Evolutionary conservation across 768 basidiomycete species (phyloP).

Genomic region (Mycena albidolilacea): DNA sequence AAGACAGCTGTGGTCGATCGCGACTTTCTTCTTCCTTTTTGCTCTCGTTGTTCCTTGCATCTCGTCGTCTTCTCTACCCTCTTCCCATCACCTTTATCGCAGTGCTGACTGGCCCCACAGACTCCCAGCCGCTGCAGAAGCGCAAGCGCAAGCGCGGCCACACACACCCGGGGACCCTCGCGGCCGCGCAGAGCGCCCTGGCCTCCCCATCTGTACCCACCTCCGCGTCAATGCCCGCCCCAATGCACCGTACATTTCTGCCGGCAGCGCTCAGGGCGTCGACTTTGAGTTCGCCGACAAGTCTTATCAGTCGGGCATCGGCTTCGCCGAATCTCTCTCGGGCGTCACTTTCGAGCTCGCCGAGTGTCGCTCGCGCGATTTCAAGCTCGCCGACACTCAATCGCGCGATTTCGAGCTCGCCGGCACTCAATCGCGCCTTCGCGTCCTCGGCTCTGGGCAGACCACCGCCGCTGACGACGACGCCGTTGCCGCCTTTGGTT

Average conservation of each 20-base stretch:
- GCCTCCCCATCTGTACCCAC: background rate
- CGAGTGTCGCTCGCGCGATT: background rate
- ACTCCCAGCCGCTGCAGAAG: background rate
- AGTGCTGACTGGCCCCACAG: background rate
- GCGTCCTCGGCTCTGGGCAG: background rate
- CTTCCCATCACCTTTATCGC: no score
- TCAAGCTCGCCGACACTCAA: background rate
- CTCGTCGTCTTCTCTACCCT: no score
- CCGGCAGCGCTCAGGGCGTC: no score
- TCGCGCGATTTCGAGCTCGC: no score
- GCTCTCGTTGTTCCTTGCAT: no score
- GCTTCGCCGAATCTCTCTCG: background rate
- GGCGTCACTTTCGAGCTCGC: no score
- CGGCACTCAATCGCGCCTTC: background rate
- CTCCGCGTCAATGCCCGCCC: background rate
- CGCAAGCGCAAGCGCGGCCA: background rate
- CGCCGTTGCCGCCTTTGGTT: background rate
- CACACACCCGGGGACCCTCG: background rate
- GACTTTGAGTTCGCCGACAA: no score
- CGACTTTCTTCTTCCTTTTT: no score
- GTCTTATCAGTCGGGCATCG: background rate
- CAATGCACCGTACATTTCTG: no score
- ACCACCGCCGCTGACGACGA: no score
- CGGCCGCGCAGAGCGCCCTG: background rate
- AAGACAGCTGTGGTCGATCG: no score